Evolutionary conservation across 2,329 filamentous ascomycete species (phyloP), one percentile per base, ranked within the genome.

Genomic region (Clonostachys rhizophaga): DNA sequence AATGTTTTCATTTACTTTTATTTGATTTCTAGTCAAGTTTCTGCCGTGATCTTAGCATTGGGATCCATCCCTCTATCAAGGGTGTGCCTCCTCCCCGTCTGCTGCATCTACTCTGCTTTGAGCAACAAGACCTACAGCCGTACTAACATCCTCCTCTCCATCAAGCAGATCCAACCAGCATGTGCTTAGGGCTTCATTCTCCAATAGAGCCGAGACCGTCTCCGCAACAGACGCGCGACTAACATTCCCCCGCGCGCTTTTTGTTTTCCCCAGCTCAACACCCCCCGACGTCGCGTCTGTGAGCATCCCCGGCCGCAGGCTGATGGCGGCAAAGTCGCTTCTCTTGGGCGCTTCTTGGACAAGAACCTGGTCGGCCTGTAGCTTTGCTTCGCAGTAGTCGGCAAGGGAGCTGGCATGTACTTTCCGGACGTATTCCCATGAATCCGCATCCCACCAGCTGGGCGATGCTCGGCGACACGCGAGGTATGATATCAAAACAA

Each of bases 401-500:
- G 75, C 67, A 16, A 84, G 63, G 6, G 50, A 35, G 42, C 64
- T 63, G 42, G 62, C 52, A 59, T 69, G 68, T 47, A 67, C 55
- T 36, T 68, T 67, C 11, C 60, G 58, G 55, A 72, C 70, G 40
- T 66, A 66, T 36, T 74, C 60, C 75, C 75, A 82, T 47, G 64
- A 65, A 10, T 66, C 71, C 5, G 72, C 66, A 17, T 68, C 60
- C 77, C 78, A 84, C 80, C 81, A 86, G 1, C 71, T 54, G 1
- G 82, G 75, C 33, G 66, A 66, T 6, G 51, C 47, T 24, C 74
- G 70, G 18, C 84, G 75, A 16, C 78, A 77, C 48, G 71, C 71
- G 11, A 79, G 61, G 53, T 84, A 84, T 1, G 82, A 86, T 45
- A 88, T 69, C 55, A 87, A 74, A 43, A 88, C 71, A 65, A 86